Conservation (phyloP, 2,329 filamentous ascomycete genomes). For the Fusarium clavum region DNA sequence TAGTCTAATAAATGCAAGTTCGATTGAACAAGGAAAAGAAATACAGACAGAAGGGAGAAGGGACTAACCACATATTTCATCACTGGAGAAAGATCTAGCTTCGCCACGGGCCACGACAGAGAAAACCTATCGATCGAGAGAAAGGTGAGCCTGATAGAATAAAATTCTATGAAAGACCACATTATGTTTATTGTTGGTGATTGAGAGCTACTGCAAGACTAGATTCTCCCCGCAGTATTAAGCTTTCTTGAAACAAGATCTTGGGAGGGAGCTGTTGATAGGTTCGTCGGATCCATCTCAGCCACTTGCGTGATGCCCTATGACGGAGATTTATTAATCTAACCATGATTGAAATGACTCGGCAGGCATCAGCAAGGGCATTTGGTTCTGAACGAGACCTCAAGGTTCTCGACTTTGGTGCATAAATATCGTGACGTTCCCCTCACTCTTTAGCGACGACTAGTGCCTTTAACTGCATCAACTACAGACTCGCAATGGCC, state of each 20-base stretch:
- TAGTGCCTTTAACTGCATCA: neutral
- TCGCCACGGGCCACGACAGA: neutral
- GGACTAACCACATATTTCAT: neutral
- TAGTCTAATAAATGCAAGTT: no score
- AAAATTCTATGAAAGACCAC: neutral
- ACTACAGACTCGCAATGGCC: neutral
- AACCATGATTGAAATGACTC: neutral
- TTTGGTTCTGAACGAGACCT: neutral
- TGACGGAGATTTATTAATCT: no score
- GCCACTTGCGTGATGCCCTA: neutral
- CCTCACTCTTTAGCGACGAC: neutral
- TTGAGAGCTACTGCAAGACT: neutral
- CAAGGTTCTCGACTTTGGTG: neutral
- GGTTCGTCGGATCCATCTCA: neutral
- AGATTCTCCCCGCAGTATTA: neutral
- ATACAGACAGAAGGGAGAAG: no score
- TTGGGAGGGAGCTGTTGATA: neutral
- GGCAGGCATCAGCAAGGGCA: neutral
- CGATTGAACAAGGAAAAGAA: no score
- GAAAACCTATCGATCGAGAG: neutral
- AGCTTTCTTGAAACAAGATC: neutral
- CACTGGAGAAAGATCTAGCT: neutral
- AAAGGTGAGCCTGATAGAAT: neutral
- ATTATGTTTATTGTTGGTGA: neutral
- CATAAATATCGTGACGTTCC: slow-evolving; percentile 1